These are phyloP conservation scores for Suhomyces xylopsoci DNA, from an alignment of 805 yeast species.

Conservation along the genomic window DNA sequence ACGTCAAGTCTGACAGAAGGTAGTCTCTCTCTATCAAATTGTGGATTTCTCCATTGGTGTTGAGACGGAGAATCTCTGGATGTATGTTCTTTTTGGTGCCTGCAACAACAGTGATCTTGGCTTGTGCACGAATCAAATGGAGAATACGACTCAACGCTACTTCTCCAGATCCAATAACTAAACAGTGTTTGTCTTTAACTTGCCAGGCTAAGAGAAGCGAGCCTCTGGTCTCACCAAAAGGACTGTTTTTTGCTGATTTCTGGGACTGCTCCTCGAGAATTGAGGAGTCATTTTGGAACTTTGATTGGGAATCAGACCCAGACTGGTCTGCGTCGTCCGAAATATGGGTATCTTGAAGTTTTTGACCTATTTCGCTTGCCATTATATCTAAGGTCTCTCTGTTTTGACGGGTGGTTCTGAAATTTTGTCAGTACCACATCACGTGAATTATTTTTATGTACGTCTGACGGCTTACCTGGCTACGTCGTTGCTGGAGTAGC, in stretches of 20 bases:
- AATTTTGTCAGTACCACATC: background rate
- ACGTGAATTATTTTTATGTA: background rate
- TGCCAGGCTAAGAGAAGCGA: slow-evolving; percentile 75
- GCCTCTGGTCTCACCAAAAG: slow-evolving; percentile 27
- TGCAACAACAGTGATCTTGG: slow-evolving; percentile 63
- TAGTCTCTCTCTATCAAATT: slow-evolving; percentile 46
- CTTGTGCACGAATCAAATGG: slow-evolving; percentile 67
- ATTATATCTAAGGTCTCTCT: background rate
- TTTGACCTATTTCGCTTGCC: background rate
- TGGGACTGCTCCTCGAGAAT: background rate
- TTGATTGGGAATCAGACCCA: background rate
- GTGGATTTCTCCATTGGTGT: slow-evolving; percentile 39
- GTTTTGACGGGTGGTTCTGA: background rate
- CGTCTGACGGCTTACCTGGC: background rate
- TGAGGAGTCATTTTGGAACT: background rate
- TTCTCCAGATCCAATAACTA: slow-evolving; percentile 76
- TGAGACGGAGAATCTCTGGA: slow-evolving; percentile 24
- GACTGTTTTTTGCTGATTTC: background rate
- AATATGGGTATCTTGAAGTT: background rate
- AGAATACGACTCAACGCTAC: slow-evolving; percentile 71
- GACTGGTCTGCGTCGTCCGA: background rate
- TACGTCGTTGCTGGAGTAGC: background rate
- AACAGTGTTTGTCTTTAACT: slow-evolving; percentile 58
- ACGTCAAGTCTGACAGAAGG: slow-evolving; percentile 41
- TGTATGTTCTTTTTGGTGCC: slow-evolving; percentile 28